Percentiles rank a stretch among this genome's conserved stretches.
These are phyloP conservation scores for Aspergillus pseudoterreus DNA, from an alignment of 2,329 filamentous ascomycete genomes.

Conservation along the genomic window DNA sequence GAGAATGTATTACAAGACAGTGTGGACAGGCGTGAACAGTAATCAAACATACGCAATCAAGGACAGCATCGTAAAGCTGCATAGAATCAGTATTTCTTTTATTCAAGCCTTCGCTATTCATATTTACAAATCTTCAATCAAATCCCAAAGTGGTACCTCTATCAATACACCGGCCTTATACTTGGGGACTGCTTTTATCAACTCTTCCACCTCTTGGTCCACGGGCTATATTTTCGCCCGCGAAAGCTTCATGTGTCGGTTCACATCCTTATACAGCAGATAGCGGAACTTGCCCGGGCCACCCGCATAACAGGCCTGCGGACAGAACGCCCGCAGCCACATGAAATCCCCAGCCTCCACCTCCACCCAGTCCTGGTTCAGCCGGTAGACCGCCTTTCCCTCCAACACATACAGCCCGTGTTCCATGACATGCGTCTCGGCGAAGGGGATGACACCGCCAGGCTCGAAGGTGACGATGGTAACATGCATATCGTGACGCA, in stretches of 20 bases:
- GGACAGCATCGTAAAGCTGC: no score
- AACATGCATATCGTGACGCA: conserved; percentile 24
- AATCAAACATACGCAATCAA: no score
- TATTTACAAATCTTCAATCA: no score
- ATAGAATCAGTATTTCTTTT: no score
- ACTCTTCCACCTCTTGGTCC: neutral
- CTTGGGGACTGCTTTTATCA: neutral
- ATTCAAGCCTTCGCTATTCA: no score
- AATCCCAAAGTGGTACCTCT: neutral
- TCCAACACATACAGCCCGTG: conserved; percentile 23
- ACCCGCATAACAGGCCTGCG: conserved; percentile 24
- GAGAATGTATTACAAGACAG: no score
- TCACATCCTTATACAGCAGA: conserved; percentile 24
- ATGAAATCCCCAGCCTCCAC: conserved; percentile 25
- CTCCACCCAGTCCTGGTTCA: conserved; percentile 26
- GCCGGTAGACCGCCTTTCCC: conserved; percentile 22
- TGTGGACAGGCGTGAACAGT: no score
- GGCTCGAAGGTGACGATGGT: conserved; percentile 24
- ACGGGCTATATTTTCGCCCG: neutral
- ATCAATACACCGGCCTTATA: neutral
- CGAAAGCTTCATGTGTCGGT: conserved; percentile 24
- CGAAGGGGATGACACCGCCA: conserved; percentile 21
- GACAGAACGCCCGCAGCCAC: conserved; percentile 25
- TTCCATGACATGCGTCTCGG: conserved; percentile 25
- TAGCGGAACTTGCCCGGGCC: conserved; percentile 23